phyloP scores from a whole-genome alignment of 768 basidiomycete genomes.

The Suillus clintonianus region DNA sequence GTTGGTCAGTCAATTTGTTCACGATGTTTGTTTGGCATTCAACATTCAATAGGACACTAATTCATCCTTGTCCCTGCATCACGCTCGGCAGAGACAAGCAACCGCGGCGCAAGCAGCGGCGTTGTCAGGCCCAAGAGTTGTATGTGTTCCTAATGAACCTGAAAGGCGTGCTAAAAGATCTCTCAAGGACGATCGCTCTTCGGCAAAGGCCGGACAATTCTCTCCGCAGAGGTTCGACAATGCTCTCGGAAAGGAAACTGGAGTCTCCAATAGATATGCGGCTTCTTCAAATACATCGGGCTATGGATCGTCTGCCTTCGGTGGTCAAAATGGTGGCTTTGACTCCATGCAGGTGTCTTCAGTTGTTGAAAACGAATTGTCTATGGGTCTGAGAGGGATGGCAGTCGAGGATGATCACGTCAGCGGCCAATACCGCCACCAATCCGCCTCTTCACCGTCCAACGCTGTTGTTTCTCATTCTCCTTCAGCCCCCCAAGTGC shows the following conservation, averaged over 20 bases:
- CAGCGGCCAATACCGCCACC: conserved; percentile 41
- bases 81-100: conserved; percentile 48
- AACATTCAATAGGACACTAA: conserved; percentile 40
- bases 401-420: conserved; percentile 55
- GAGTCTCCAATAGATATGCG: conserved; percentile 42
- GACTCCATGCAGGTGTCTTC: conserved; percentile 42
- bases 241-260: conserved; percentile 42
- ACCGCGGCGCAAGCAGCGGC: conserved; percentile 37
- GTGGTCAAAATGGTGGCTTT: conserved; percentile 32
- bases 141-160: conserved; percentile 23
- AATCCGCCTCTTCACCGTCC: conserved; percentile 27
- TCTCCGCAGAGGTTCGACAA: conserved; percentile 58
- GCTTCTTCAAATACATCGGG: conserved; percentile 42
- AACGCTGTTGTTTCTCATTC: conserved; percentile 31
- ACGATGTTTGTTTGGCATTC: conserved; percentile 8
- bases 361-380: conserved; percentile 53
- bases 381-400: conserved; percentile 62
- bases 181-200: conserved; percentile 48
- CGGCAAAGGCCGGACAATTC: conserved; percentile 49
- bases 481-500: conserved; percentile 38
- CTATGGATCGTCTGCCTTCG: conserved; percentile 34
- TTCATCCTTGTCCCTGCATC: conserved; percentile 44
- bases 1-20: conserved; percentile 40
- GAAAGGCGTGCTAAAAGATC: conserved; percentile 19
- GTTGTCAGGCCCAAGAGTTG: conserved; percentile 43